A percentile compares a stretch with the other conserved stretches of the same genome.
Conservation (phyloP, 768 basidiomycete species). For the Mycena maculata region DNA sequence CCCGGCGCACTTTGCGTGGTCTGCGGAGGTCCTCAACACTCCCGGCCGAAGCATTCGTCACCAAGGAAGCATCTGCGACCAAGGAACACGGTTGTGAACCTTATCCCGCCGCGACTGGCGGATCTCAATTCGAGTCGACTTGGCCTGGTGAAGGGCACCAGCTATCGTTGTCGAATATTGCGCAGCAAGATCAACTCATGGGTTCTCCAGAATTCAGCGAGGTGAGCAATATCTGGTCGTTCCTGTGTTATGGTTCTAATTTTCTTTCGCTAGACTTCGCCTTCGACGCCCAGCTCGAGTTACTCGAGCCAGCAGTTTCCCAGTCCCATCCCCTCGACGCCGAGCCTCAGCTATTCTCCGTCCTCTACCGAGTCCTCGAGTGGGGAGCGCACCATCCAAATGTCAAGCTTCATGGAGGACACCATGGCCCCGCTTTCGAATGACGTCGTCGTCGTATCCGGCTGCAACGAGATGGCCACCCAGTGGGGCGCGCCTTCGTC, state of each 20-base stretch:
- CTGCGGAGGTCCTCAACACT: slow-evolving; percentile 58
- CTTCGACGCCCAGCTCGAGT: slow-evolving; percentile 17
- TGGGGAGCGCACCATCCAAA: slow-evolving; percentile 66
- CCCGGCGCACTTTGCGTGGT: slow-evolving; percentile 30
- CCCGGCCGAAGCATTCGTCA: slow-evolving; percentile 48
- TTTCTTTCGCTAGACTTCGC: slow-evolving; percentile 6
- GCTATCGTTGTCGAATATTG: slow-evolving; percentile 30
- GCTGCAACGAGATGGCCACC: slow-evolving; percentile 26
- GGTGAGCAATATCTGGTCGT: slow-evolving; percentile 10
- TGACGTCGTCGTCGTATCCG: slow-evolving; percentile 11
- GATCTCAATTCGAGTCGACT: slow-evolving; percentile 14
- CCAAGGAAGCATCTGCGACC: slow-evolving; percentile 37
- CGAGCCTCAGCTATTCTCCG: slow-evolving; percentile 68
- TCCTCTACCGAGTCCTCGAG: slow-evolving; percentile 69
- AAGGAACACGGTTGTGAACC: slow-evolving; percentile 3
- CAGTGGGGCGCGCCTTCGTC: slow-evolving; percentile 14
- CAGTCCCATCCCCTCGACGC: slow-evolving; percentile 64
- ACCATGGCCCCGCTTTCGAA: slow-evolving; percentile 37
- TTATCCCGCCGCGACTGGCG: slow-evolving; percentile 5
- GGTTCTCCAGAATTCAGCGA: slow-evolving; percentile 25
- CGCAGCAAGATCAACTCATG: slow-evolving; percentile 31
- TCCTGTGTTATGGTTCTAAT: not conserved
- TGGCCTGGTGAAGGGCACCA: slow-evolving; percentile 25
- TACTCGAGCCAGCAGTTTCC: slow-evolving; percentile 37
- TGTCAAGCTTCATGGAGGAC: slow-evolving; percentile 64